A percentile compares a stretch with the other conserved stretches of the same genome.
Conservation (phyloP, 2,329 filamentous ascomycete species). For the Penicillium sp. region DNA sequence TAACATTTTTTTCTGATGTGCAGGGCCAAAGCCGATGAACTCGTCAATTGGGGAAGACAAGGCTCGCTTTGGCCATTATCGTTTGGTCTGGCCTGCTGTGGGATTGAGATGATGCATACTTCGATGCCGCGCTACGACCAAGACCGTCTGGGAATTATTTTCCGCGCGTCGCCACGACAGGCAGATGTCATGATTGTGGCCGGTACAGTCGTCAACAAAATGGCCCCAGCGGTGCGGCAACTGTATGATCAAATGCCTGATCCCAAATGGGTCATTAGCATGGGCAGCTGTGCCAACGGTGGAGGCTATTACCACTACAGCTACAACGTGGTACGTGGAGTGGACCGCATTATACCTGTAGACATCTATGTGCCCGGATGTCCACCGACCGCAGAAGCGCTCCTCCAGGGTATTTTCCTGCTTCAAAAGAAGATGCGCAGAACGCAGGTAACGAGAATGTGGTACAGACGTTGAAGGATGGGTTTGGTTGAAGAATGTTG, state of each 20-base stretch:
- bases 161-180: slow-evolving; percentile 83
- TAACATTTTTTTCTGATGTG: neutral
- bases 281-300: slow-evolving; percentile 83
- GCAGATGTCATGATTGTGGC: slow-evolving; percentile 94
- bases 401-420: slow-evolving; percentile 68
- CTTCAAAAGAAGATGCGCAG: slow-evolving; percentile 73
- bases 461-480: slow-evolving; percentile 53
- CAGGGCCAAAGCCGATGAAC: slow-evolving; percentile 75
- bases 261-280: slow-evolving; percentile 81
- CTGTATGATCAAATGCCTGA: slow-evolving; percentile 97
- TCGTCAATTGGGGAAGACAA: slow-evolving; percentile 83
- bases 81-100: slow-evolving; percentile 86
- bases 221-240: slow-evolving; percentile 86
- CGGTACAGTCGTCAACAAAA: slow-evolving; percentile 92
- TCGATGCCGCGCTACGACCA: slow-evolving; percentile 88
- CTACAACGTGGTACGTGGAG: slow-evolving; percentile 74
- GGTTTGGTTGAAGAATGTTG: neutral
- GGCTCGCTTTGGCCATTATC: slow-evolving; percentile 86
- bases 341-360: slow-evolving; percentile 75
- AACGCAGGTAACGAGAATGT: slow-evolving; percentile 54
- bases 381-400: slow-evolving; percentile 55
- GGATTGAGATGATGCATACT: slow-evolving; percentile 90
- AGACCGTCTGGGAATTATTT: slow-evolving; percentile 85
- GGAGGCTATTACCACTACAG: slow-evolving; percentile 87
- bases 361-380: slow-evolving; percentile 81